Conservation (phyloP, 139 green algal species). For the Chlorella sorokiniana region DNA sequence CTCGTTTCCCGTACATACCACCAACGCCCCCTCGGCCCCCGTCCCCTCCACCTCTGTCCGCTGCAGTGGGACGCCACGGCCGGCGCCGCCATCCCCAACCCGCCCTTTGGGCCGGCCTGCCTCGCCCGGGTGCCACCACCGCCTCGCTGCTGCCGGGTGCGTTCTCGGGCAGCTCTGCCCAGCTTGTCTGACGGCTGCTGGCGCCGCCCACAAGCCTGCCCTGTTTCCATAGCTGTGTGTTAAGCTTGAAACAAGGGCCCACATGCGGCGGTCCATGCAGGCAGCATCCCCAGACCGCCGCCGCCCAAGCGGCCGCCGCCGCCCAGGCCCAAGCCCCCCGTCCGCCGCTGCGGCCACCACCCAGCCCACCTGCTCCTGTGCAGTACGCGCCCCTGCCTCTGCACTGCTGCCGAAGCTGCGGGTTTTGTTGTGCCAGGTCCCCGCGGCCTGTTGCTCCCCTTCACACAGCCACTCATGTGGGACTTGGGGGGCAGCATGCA, state of each 20-base stretch:
- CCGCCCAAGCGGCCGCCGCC: neutral
- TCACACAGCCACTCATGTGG: too few relatives aligned
- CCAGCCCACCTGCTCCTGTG: conserved; percentile 5
- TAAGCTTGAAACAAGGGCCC: too few relatives aligned
- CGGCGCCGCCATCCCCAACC: neutral
- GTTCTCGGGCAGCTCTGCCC: neutral
- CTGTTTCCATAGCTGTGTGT: too few relatives aligned
- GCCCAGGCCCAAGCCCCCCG: neutral
- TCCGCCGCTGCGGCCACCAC: neutral
- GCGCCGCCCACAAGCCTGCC: too few relatives aligned
- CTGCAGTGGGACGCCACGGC: neutral
- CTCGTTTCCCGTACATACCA: neutral
- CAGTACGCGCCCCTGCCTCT: too few relatives aligned
- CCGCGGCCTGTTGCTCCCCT: too few relatives aligned
- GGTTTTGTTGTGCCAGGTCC: too few relatives aligned
- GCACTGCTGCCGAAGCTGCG: too few relatives aligned
- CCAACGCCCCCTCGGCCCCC: too few relatives aligned
- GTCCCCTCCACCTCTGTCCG: neutral
- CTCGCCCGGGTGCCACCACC: neutral
- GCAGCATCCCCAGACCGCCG: neutral
- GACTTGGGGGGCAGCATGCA: too few relatives aligned
- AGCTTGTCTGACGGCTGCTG: neutral
- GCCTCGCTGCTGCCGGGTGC: neutral
- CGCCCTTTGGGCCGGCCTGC: neutral
- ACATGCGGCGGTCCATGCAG: neutral